A percentile compares a stretch with the other conserved stretches of the same genome.
Evolutionary conservation across 2,329 filamentous ascomycete species (phyloP).

Genomic region (Malbranchea zuffiana): DNA sequence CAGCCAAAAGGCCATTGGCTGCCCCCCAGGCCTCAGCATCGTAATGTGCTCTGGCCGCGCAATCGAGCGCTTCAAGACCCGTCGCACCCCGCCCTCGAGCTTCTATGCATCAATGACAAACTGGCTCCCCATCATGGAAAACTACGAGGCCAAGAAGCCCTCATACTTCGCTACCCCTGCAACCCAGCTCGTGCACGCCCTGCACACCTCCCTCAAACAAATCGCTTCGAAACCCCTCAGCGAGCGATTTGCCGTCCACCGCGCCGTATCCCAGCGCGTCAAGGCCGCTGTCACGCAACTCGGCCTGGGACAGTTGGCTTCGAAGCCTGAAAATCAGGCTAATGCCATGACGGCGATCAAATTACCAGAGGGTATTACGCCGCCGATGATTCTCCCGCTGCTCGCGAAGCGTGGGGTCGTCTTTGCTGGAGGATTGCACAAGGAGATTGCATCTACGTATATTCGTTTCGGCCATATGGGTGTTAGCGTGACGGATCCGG

Average conservation of each 20-base stretch:
- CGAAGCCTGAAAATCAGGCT: constrained; percentile 79
- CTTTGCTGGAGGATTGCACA: constrained; percentile 91
- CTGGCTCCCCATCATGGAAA: constrained; percentile 97
- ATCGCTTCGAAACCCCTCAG: constrained; percentile 71
- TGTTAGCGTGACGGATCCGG: constrained; percentile 73
- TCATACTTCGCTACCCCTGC: constrained; percentile 97
- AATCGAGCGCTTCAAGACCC: constrained; percentile 64
- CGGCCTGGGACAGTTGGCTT: constrained; percentile 76
- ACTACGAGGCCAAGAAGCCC: constrained; percentile 95
- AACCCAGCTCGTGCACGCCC: constrained; percentile 82
- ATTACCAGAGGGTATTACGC: constrained; percentile 71
- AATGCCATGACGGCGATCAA: constrained; percentile 98
- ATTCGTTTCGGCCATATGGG: constrained; percentile 98
- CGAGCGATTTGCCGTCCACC: constrained; percentile 74
- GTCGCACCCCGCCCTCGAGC: constrained; percentile 69
- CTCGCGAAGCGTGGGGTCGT: constrained; percentile 79
- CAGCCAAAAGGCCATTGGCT: constrained; percentile 93
- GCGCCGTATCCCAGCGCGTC: constrained; percentile 66
- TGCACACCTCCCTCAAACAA: constrained; percentile 79
- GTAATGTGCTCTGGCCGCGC: constrained; percentile 86
- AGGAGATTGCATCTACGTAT: constrained; percentile 87
- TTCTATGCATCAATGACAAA: constrained; percentile 98
- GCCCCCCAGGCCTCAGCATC: constrained; percentile 86
- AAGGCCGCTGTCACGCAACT: constrained; percentile 73
- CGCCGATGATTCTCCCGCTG: constrained; percentile 73